phyloP scores from a whole-genome alignment of 2,329 filamentous ascomycete species.

The Mollisiaceae sp. region DNA sequence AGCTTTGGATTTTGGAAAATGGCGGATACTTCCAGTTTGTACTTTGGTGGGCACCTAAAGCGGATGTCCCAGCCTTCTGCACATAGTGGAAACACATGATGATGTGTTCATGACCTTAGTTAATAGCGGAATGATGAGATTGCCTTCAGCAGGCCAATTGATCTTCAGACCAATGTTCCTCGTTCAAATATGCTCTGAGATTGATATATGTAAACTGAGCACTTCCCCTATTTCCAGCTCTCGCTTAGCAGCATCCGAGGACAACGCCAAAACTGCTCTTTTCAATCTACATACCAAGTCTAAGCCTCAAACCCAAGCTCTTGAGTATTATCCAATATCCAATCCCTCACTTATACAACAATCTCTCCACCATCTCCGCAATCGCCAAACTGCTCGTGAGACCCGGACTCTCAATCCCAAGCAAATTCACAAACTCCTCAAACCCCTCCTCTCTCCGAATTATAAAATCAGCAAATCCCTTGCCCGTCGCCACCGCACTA shows the following conservation, averaged over 20 bases:
- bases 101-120: not conserved
- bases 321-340: not conserved
- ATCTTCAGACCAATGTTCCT: not conserved
- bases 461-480: constrained; percentile 83
- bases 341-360: constrained; percentile 37
- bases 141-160: not conserved
- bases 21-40: not conserved
- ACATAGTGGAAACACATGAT: not conserved
- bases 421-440: constrained; percentile 82
- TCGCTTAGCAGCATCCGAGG: too few relatives aligned
- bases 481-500: constrained; percentile 64
- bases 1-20: not conserved
- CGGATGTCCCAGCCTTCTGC: not conserved
- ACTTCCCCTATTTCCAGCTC: too few relatives aligned
- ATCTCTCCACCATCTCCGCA: constrained; percentile 71
- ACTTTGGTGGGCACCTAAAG: not conserved
- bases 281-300: not conserved
- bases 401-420: constrained; percentile 94
- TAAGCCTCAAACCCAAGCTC: not conserved
- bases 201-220: too few relatives aligned
- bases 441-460: constrained; percentile 79
- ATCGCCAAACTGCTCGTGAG: constrained; percentile 88
- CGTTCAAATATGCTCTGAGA: too few relatives aligned
- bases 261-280: not conserved
- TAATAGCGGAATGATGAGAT: not conserved